Percentiles rank a stretch among this genome's conserved stretches.
These are phyloP conservation scores for Zymoseptoria crescenta DNA, from an alignment of 2,329 filamentous ascomycete species.

Conservation along the genomic window DNA sequence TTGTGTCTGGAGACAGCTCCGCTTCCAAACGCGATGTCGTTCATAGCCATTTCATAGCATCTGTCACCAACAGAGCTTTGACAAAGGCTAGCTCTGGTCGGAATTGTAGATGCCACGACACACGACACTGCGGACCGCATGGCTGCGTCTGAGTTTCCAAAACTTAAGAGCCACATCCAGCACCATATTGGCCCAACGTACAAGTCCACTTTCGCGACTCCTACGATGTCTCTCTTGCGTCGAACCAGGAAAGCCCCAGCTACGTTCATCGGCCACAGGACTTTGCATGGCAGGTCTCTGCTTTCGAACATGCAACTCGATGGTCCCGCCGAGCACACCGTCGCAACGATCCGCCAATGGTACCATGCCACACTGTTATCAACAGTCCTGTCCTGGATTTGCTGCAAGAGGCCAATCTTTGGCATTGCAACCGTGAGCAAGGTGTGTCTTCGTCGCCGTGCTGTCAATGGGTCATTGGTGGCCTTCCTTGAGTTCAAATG, in stretches of 20 bases:
- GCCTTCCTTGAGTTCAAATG: no score
- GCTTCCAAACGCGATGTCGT: neutral
- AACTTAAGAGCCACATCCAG: neutral
- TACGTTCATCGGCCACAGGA: neutral
- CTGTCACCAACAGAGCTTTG: neutral
- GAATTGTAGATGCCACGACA: neutral
- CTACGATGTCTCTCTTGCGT: neutral
- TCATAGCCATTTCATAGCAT: neutral
- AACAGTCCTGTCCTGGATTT: neutral
- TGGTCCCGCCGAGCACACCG: neutral
- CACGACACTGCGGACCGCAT: neutral
- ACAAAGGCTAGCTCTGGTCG: no score
- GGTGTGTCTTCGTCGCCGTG: neutral
- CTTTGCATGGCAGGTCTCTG: neutral
- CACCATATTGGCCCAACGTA: neutral
- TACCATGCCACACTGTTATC: neutral
- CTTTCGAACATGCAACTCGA: neutral
- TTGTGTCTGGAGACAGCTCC: neutral
- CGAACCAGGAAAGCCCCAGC: neutral
- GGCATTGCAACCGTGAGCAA: neutral
- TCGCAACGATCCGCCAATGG: neutral
- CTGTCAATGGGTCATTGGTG: neutral
- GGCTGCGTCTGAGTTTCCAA: neutral
- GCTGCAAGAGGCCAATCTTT: neutral
- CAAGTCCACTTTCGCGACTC: neutral